Percentiles rank a stretch among this genome's conserved stretches.
phyloP scores from a whole-genome alignment of 768 basidiomycete genomes.

The Pleurotus platypus region DNA sequence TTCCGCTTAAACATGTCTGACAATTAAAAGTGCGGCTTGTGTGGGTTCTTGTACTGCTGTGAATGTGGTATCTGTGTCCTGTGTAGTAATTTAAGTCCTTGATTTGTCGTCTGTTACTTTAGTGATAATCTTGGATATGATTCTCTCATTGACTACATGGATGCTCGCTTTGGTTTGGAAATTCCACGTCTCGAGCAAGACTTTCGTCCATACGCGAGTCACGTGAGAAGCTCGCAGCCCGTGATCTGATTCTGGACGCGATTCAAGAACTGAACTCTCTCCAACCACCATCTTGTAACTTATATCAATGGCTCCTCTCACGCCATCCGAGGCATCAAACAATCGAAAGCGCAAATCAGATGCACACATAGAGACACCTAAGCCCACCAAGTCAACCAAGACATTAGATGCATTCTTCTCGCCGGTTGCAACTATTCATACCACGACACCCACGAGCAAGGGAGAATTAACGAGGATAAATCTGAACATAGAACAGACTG shows the following conservation, averaged over 20 bases:
- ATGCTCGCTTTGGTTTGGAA: too few species aligned
- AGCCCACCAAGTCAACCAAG: not conserved
- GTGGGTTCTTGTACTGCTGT: not conserved
- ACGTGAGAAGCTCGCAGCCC: too few species aligned
- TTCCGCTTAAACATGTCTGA: not conserved
- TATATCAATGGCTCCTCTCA: not conserved
- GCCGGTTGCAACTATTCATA: not conserved
- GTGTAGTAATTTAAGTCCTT: too few species aligned
- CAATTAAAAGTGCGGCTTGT: not conserved
- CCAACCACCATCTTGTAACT: too few species aligned
- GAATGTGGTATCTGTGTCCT: too few species aligned
- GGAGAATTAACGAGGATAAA: not conserved
- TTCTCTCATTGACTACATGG: too few species aligned
- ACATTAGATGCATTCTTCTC: constrained; percentile 6
- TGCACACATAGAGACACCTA: not conserved
- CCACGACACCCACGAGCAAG: not conserved
- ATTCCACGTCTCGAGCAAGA: too few species aligned
- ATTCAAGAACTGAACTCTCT: too few species aligned
- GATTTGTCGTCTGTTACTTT: too few species aligned
- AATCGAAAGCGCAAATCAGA: constrained; percentile 2
- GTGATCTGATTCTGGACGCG: too few species aligned
- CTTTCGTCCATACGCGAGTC: too few species aligned
- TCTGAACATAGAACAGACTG: constrained; percentile 48
- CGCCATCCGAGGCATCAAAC: not conserved
- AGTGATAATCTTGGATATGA: too few species aligned